Percentiles rank a stretch among this genome's conserved stretches.
Evolutionary conservation across 495 filamentous ascomycete species (phyloP).

Genomic region (Aspergillus avenaceus): DNA sequence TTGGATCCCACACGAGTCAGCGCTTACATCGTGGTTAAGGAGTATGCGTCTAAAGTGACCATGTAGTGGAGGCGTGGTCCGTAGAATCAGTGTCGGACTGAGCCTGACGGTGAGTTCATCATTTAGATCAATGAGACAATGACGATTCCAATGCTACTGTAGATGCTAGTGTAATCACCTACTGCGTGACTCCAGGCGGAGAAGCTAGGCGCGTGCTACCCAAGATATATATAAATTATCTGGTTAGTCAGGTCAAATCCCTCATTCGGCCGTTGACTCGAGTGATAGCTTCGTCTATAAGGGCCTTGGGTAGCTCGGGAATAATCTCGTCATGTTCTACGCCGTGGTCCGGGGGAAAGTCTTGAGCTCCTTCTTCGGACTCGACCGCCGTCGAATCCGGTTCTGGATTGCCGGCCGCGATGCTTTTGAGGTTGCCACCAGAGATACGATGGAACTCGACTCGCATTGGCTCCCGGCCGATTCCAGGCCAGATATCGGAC

Average conservation of each 20-base stretch:
- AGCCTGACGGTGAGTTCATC: conserved; percentile 30
- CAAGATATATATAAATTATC: no score
- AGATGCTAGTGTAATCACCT: no score
- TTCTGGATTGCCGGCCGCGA: conserved; percentile 4
- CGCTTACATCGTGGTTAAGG: conserved; percentile 30
- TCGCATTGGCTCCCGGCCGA: conserved; percentile 54
- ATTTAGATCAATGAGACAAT: conserved; percentile 28
- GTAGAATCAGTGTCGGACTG: conserved; percentile 14
- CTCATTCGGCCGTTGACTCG: conserved; percentile 30
- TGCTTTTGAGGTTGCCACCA: conserved; percentile 31
- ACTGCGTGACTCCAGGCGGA: no score
- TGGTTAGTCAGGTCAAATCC: background rate
- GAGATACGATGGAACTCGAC: conserved; percentile 48
- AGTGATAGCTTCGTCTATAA: conserved; percentile 51
- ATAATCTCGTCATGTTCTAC: conserved; percentile 38
- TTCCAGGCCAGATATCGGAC: conserved; percentile 82
- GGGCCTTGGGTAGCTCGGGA: conserved; percentile 50
- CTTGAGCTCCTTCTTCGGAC: background rate
- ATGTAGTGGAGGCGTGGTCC: conserved; percentile 2
- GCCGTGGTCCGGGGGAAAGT: conserved; percentile 10
- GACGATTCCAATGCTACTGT: no score
- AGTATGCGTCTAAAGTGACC: conserved; percentile 29
- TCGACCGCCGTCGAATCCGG: conserved; percentile 3
- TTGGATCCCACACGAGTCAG: conserved; percentile 4
- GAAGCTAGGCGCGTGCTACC: no score